phyloP scores from a whole-genome alignment of 352 stramenopile genomes.

The Pythium angustatum region DNA sequence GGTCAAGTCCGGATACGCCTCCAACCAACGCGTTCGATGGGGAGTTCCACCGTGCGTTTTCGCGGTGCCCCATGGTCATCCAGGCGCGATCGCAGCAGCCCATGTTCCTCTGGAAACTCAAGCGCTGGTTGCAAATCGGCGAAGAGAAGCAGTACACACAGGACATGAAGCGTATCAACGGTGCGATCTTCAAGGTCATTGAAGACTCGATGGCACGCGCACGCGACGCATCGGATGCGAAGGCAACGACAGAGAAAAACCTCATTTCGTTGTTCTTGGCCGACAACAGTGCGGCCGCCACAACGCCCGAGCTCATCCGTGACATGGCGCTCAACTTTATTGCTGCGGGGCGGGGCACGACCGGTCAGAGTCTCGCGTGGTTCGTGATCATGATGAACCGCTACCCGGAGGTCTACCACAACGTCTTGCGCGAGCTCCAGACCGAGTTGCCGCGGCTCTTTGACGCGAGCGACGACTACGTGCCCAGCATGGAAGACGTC shows the following conservation, averaged over 20 bases:
- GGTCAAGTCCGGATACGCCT: no score
- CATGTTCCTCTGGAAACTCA: conserved; percentile 31
- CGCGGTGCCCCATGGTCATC: conserved; percentile 26
- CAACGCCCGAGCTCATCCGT: conserved; percentile 41
- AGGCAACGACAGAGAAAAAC: conserved; percentile 26
- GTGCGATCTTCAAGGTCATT: conserved; percentile 33
- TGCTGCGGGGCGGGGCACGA: conserved; percentile 77
- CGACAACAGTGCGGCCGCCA: conserved; percentile 16
- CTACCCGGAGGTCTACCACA: conserved; percentile 42
- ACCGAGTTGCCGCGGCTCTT: conserved; percentile 27
- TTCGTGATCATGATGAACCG: conserved; percentile 74
- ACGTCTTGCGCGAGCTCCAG: conserved; percentile 35
- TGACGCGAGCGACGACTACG: conserved; percentile 1
- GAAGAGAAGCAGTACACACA: conserved; percentile 28
- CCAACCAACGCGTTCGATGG: conserved; percentile 14
- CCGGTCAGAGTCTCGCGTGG: conserved; percentile 70
- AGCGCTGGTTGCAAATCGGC: conserved; percentile 29
- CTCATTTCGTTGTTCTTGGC: conserved; percentile 49
- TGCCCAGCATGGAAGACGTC: conserved; percentile 47
- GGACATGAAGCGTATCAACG: conserved; percentile 33
- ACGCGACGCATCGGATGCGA: no score
- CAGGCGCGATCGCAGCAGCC: conserved; percentile 32
- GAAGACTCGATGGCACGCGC: conserved; percentile 25
- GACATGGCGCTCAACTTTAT: conserved; percentile 82
- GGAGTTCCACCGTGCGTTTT: conserved; percentile 34